These are phyloP conservation scores for Phlyctochytrium arcticum DNA, from an alignment of 192 early-diverging fungal species.

Conservation along the genomic window DNA sequence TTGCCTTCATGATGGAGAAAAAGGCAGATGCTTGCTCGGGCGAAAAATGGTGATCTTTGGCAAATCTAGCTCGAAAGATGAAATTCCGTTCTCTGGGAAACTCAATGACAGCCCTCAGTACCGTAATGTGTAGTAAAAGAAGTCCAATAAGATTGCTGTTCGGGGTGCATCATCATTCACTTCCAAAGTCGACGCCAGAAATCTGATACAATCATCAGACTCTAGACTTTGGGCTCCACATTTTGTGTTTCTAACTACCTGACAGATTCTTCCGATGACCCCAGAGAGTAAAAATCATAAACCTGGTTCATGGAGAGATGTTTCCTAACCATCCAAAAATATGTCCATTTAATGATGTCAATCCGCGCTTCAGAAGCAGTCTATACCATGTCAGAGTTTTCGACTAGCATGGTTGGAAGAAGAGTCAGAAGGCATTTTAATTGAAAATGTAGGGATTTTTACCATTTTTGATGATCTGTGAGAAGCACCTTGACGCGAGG, in stretches of 20 bases:
- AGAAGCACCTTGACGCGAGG: no score
- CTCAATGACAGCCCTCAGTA: constrained; percentile 2
- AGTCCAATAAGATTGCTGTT: constrained; percentile 43
- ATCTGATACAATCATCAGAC: constrained; percentile 27
- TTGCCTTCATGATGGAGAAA: constrained; percentile 55
- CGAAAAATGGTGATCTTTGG: constrained; percentile 41
- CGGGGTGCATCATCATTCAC: constrained; percentile 18
- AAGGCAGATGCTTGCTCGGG: constrained; percentile 52
- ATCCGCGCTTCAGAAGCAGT: no score
- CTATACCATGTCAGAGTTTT: background rate
- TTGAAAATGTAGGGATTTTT: no score
- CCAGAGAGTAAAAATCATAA: constrained; percentile 38
- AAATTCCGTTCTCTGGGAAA: background rate
- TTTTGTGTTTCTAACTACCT: constrained; percentile 22
- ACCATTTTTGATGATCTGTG: no score
- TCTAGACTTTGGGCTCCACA: constrained; percentile 18
- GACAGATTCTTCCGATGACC: constrained; percentile 22
- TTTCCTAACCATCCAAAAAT: constrained; percentile 34
- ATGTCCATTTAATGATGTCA: no score
- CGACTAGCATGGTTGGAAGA: background rate
- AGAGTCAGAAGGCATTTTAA: no score
- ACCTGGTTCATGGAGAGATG: constrained; percentile 49
- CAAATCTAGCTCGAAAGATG: constrained; percentile 30
- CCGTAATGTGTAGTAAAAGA: constrained; percentile 50
- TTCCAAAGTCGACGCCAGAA: constrained; percentile 12